phyloP scores from a whole-genome alignment of 2,329 filamentous ascomycete species.

The Myriosclerotinia curreyana region DNA sequence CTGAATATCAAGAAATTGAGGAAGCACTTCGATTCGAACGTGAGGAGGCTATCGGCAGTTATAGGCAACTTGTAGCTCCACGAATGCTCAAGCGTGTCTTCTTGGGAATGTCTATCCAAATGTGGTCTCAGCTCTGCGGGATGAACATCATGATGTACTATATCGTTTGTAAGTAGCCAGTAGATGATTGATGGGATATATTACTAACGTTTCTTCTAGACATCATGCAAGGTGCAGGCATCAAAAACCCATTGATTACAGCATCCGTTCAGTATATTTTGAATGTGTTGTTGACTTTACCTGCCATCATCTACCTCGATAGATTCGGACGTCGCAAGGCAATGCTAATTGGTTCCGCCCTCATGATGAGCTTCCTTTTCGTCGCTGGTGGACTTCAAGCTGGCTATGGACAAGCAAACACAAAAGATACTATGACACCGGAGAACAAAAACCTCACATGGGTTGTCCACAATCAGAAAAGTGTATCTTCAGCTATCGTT shows the following conservation, averaged over 20 bases:
- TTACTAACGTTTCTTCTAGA: slow-evolving; percentile 40
- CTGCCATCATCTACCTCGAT: slow-evolving; percentile 72
- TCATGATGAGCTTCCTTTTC: slow-evolving; percentile 63
- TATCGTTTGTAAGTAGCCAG: slow-evolving; percentile 51
- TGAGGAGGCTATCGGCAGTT: slow-evolving; percentile 65
- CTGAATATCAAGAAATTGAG: slow-evolving; percentile 66
- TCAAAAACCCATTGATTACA: slow-evolving; percentile 58
- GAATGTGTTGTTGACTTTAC: slow-evolving; percentile 74
- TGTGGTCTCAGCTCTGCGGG: slow-evolving; percentile 72
- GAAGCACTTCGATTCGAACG: slow-evolving; percentile 72
- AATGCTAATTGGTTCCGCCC: slow-evolving; percentile 57
- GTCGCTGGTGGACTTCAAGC: slow-evolving; percentile 62
- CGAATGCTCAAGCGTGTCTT: slow-evolving; percentile 69
- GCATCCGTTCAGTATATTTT: slow-evolving; percentile 73
- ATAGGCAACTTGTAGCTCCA: slow-evolving; percentile 68
- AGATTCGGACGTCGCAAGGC: slow-evolving; percentile 68
- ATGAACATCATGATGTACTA: slow-evolving; percentile 74
- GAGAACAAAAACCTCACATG: slow-evolving; percentile 53
- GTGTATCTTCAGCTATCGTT: slow-evolving; percentile 38
- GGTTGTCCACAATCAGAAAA: slow-evolving; percentile 51
- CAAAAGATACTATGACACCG: slow-evolving; percentile 40
- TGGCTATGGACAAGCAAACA: slow-evolving; percentile 52
- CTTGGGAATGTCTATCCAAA: slow-evolving; percentile 69
- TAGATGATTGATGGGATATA: neutral
- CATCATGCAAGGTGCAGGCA: slow-evolving; percentile 63